Evolutionary conservation across 345 rosid genomes (phyloP).

Genomic region (Pelargonium nanum): DNA sequence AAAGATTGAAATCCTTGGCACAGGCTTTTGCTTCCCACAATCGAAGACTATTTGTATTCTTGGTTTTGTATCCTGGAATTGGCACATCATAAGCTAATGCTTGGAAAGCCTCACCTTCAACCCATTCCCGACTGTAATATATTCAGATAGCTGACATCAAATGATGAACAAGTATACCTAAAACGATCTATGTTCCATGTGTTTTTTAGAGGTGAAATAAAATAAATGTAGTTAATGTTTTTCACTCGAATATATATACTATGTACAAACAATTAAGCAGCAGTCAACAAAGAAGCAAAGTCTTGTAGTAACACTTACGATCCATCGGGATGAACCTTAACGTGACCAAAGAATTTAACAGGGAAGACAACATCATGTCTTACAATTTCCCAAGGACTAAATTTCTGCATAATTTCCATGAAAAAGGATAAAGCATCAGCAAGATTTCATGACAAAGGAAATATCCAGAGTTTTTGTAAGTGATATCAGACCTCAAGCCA

Average conservation of each 20-base stretch:
- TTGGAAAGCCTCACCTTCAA: conserved; percentile 75
- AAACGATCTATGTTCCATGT: conserved; percentile 4
- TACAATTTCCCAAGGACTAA: conserved; percentile 97
- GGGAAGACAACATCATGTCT: conserved; percentile 88
- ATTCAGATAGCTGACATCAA: conserved; percentile 10
- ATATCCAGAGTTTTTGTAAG: neutral
- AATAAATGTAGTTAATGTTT: neutral
- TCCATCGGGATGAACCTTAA: conserved; percentile 70
- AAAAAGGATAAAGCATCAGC: conserved; percentile 14
- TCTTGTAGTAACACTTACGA: conserved; percentile 40
- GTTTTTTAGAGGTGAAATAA: neutral
- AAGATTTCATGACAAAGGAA: conserved; percentile 2
- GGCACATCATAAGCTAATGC: conserved; percentile 96
- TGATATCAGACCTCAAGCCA: conserved; percentile 81
- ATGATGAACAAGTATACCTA: conserved; percentile 1
- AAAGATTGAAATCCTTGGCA: conserved; percentile 65
- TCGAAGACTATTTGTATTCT: conserved; percentile 93
- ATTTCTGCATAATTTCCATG: conserved; percentile 55
- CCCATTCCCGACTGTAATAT: conserved; percentile 67
- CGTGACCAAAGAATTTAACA: conserved; percentile 75
- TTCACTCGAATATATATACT: too few species aligned
- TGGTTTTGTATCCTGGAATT: conserved; percentile 87
- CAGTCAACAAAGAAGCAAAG: neutral
- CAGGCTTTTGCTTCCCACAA: conserved; percentile 94
- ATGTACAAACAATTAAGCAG: neutral